Percentiles rank a stretch among this genome's conserved stretches.
Conservation (phyloP, 441 rosid species). For the Populus trichocarpa region DNA sequence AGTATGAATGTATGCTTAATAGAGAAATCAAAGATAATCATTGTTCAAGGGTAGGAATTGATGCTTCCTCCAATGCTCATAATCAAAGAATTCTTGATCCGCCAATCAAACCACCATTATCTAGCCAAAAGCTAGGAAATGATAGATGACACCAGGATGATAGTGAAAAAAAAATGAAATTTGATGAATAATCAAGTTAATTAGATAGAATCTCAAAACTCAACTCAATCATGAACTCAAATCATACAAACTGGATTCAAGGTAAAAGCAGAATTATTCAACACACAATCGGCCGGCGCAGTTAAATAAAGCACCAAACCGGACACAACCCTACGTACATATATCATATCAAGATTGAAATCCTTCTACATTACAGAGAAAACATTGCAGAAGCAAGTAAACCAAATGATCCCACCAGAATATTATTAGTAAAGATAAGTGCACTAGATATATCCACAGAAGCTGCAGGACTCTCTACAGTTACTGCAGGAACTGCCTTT, state of each 20-base stretch:
- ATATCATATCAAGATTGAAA: not conserved
- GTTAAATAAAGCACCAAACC: not conserved
- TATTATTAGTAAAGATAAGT: not conserved
- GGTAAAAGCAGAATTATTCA: not conserved
- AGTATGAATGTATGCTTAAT: not conserved
- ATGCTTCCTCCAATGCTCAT: not conserved
- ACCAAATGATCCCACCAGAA: not conserved
- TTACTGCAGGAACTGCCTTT: too few relatives aligned
- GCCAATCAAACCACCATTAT: not conserved
- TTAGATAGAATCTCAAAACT: not conserved
- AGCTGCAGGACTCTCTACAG: too few relatives aligned
- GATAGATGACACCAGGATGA: not conserved
- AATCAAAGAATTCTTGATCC: not conserved
- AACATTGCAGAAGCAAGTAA: not conserved
- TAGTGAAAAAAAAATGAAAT: not conserved
- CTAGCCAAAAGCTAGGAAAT: not conserved
- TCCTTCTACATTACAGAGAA: not conserved
- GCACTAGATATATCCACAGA: not conserved
- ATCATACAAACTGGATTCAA: not conserved
- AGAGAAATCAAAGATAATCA: not conserved
- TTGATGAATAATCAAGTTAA: not conserved
- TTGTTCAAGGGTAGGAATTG: not conserved
- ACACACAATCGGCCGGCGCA: not conserved
- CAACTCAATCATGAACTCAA: not conserved
- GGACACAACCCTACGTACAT: not conserved